Conservation (phyloP, 164 flowering plant genomes). For the Buxus sempervirens region DNA sequence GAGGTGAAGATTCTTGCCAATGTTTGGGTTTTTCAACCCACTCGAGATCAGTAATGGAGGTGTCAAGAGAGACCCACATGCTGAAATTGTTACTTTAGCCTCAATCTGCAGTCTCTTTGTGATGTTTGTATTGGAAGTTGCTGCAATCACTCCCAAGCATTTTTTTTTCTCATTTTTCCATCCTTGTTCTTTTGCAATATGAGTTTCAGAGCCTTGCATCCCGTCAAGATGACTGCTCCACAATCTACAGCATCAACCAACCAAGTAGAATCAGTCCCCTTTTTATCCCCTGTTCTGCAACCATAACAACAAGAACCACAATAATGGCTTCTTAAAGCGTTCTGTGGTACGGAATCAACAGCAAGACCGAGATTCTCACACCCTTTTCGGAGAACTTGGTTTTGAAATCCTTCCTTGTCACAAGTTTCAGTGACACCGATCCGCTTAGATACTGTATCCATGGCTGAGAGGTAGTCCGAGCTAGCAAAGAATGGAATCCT, state of each 20-base stretch:
- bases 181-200: slow-evolving; percentile 35
- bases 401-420: slow-evolving; percentile 57
- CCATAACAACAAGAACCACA: slow-evolving; percentile 50
- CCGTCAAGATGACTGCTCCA: slow-evolving; percentile 45
- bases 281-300: slow-evolving; percentile 56
- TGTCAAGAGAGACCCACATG: slow-evolving; percentile 70
- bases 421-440: slow-evolving; percentile 46
- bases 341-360: slow-evolving; percentile 24
- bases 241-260: slow-evolving; percentile 37
- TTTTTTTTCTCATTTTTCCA: slow-evolving; percentile 28
- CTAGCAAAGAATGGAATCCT: slow-evolving; percentile 27
- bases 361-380: slow-evolving; percentile 29
- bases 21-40: slow-evolving; percentile 44
- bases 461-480: slow-evolving; percentile 20
- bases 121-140: slow-evolving; percentile 24
- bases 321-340: slow-evolving; percentile 29
- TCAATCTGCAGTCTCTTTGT: slow-evolving; percentile 42
- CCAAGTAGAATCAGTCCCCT: slow-evolving; percentile 71
- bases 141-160: slow-evolving; percentile 60
- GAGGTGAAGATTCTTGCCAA: slow-evolving; percentile 52
- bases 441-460: slow-evolving; percentile 27
- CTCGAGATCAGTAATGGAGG: slow-evolving; percentile 72
- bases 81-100: slow-evolving; percentile 65
- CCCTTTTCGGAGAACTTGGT: slow-evolving; percentile 49
- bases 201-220: slow-evolving; percentile 64